Conservation (phyloP, 306 rosid genomes). For the Fagus crenata region DNA sequence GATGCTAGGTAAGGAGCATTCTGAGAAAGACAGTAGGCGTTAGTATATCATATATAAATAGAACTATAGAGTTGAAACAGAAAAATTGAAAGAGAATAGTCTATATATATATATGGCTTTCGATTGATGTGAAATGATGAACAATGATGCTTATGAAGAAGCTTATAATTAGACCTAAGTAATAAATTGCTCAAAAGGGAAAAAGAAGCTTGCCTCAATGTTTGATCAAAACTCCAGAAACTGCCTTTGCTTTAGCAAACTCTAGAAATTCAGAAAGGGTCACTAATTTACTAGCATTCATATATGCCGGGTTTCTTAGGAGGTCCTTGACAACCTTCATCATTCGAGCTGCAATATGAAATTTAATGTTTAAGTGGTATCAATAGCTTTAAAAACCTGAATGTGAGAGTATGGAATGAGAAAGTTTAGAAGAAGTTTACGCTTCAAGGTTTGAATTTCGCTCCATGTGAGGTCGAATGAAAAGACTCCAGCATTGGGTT, state of each 20-base stretch:
- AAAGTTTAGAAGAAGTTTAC: conserved; percentile 42
- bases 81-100: not conserved
- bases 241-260: conserved; percentile 44
- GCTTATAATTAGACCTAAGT: not conserved
- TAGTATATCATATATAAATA: not conserved
- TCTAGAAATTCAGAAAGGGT: conserved; percentile 72
- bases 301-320: conserved; percentile 67
- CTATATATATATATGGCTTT: not conserved
- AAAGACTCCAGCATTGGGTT: conserved; percentile 60
- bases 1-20: conserved; percentile 82
- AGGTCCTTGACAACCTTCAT: conserved; percentile 36
- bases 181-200: not conserved
- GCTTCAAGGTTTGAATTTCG: conserved; percentile 68
- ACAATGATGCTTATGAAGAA: not conserved
- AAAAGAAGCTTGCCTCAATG: too few relatives aligned
- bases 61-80: not conserved
- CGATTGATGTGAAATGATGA: not conserved
- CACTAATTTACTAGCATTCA: conserved; percentile 58
- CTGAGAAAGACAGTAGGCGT: conserved; percentile 40
- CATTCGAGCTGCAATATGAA: conserved; percentile 61
- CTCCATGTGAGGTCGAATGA: conserved; percentile 77
- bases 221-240: too few relatives aligned
- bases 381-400: not conserved
- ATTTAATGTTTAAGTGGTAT: not conserved
- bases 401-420: not conserved